Percentiles rank a stretch among this genome's conserved stretches.
These are phyloP conservation scores for Beauveria varroae DNA, from an alignment of 2,329 filamentous ascomycete genomes.

Conservation along the genomic window DNA sequence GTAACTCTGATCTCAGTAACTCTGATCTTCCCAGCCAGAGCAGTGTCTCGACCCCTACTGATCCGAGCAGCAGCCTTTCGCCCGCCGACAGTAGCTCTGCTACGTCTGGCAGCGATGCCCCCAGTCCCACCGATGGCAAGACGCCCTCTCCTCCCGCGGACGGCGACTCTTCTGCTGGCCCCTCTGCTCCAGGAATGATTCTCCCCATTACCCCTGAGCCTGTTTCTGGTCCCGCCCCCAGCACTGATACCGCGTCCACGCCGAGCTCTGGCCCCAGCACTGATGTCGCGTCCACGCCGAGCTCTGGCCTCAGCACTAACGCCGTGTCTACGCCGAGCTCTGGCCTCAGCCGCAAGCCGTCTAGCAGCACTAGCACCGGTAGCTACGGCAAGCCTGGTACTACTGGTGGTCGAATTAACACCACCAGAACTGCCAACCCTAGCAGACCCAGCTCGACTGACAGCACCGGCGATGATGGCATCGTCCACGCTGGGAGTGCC, in stretches of 20 bases:
- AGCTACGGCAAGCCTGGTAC: background rate
- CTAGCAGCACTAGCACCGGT: background rate
- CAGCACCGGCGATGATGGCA: background rate
- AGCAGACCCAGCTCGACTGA: constrained; percentile 5
- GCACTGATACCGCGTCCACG: background rate
- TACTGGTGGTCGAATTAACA: background rate
- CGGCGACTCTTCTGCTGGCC: background rate
- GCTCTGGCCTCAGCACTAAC: background rate
- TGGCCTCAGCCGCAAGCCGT: background rate
- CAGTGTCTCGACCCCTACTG: too few species aligned
- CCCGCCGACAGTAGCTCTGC: background rate
- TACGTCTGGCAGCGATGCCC: background rate
- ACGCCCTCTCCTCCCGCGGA: background rate
- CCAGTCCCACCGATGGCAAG: too few species aligned
- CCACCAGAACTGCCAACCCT: background rate
- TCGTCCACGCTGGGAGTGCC: constrained; percentile 14
- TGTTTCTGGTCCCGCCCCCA: background rate
- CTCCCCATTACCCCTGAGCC: background rate
- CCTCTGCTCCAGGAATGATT: background rate
- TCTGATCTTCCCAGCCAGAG: background rate
- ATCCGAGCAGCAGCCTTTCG: background rate
- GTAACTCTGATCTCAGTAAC: background rate
- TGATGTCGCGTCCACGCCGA: background rate
- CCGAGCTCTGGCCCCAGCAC: background rate
- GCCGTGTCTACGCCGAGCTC: background rate